Base-by-base conservation (phyloP, 1,284 basidiomycete genomes). In the Malassezia vespertilionis region DNA sequence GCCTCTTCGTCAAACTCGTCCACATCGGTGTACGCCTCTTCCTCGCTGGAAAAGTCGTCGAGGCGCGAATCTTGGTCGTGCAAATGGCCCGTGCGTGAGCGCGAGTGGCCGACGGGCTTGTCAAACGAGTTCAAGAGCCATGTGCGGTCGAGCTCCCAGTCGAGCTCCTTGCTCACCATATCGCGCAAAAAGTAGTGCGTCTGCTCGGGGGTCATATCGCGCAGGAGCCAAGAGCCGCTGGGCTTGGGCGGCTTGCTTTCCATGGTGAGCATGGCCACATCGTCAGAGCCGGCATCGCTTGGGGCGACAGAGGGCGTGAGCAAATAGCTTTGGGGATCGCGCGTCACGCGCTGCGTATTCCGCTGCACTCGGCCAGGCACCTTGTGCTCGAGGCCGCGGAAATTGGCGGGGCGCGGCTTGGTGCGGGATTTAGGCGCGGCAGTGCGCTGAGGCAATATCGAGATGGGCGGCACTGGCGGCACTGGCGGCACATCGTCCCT, bases 181-280 rank as follows among this genome's bases (percentile, higher is more conserved):
- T 60, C 57, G 22, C 61, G 59, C 35, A 68, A 33, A 41, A 68
- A 57, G 52, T 63, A 67, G 53, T 65, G 58, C 6, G 52, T 54
- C 45, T 63, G 56, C 51, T 65, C 56, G 2, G 60, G 52, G 18
- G 55, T 40, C 12, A 65, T 41, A 27, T 56, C 54, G 27, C 56
- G 51, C 24, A 57, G 33, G 17, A 63, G 58, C 63, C 63, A 65
- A 11, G 53, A 36, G 36, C 28, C 35, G 12, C 27, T 23, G 3
- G 22, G 10, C 21, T 36, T 27, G 15, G 35, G 9, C 31, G 27
- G 21, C 28, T 5, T 21, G 10, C 11, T 17, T 5, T 23, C 32
- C 31, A 26, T 23, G n/a, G 21, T 30, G 21, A 12, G 27, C 30
- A 9, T 21, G 15, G 22, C 18, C 5, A 4, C 10, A 33, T 51